Percentiles rank a stretch among this genome's conserved stretches.
phyloP scores from a whole-genome alignment of 1,284 basidiomycete species.

The Xerocomus nothofagi region DNA sequence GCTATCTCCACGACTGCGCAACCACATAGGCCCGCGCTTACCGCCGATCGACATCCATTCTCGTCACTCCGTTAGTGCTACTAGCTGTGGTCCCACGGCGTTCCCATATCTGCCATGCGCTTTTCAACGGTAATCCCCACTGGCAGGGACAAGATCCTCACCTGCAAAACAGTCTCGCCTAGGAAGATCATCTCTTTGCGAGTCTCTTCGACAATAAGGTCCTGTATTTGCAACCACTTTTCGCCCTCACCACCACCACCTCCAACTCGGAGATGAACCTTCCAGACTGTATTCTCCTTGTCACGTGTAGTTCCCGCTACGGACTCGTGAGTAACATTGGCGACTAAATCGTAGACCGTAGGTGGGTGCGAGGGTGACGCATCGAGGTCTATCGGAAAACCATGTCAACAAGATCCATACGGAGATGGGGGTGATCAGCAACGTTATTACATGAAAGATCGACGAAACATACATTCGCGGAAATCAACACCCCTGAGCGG shows the following conservation, averaged over 20 bases:
- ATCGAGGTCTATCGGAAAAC: slow-evolving; percentile 67
- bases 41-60: slow-evolving; percentile 36
- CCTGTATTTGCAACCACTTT: slow-evolving; percentile 97
- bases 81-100: slow-evolving; percentile 39
- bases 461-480: slow-evolving; percentile 69
- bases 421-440: slow-evolving; percentile 20
- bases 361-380: slow-evolving; percentile 52
- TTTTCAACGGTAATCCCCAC: slow-evolving; percentile 15
- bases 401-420: slow-evolving; percentile 16
- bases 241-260: slow-evolving; percentile 81
- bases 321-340: slow-evolving; percentile 94
- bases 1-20: slow-evolving; percentile 30
- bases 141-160: slow-evolving; percentile 32
- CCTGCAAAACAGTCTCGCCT: slow-evolving; percentile 94
- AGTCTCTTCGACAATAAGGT: slow-evolving; percentile 94
- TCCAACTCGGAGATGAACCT: slow-evolving; percentile 82
- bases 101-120: slow-evolving; percentile 65
- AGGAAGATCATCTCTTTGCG: slow-evolving; percentile 98
- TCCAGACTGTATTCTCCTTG: slow-evolving; percentile 88
- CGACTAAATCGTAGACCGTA: slow-evolving; percentile 90
- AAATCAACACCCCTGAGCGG: slow-evolving; percentile 92
- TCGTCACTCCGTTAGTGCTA: slow-evolving; percentile 20
- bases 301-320: slow-evolving; percentile 91
- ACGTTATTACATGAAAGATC: slow-evolving; percentile 28
- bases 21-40: slow-evolving; percentile 12